Evolutionary conservation across 148 eudicot genomes (phyloP).

Genomic region (Chenopodium album): DNA sequence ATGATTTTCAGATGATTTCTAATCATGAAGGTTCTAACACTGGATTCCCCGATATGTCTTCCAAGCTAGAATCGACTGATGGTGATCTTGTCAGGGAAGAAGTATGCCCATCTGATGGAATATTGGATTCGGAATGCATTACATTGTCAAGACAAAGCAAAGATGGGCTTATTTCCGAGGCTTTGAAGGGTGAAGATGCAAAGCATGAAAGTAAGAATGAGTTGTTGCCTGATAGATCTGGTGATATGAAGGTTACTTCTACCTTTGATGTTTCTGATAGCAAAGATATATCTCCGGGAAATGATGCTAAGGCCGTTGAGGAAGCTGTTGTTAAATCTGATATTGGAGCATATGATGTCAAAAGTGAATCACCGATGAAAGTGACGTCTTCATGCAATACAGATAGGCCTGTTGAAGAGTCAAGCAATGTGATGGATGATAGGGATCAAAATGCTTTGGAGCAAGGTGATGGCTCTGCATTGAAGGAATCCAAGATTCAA

Average conservation of each 20-base stretch:
- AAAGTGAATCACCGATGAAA: conserved; percentile 20
- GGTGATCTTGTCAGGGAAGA: conserved; percentile 33
- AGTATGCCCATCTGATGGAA: conserved; percentile 26
- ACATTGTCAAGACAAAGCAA: conserved; percentile 23
- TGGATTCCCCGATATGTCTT: conserved; percentile 27
- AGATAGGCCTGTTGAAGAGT: conserved; percentile 25
- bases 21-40: conserved; percentile 28
- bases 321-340: conserved; percentile 29
- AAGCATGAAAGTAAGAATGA: conserved; percentile 27
- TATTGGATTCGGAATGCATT: conserved; percentile 18
- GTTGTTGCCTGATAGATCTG: conserved; percentile 30
- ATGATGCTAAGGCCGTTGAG: conserved; percentile 29
- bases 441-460: conserved; percentile 24
- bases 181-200: conserved; percentile 24
- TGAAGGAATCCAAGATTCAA: conserved; percentile 23
- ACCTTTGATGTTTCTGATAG: conserved; percentile 28
- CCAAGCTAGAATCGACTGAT: conserved; percentile 27
- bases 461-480: conserved; percentile 24
- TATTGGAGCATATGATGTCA: conserved; percentile 22
- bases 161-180: conserved; percentile 27
- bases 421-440: conserved; percentile 28
- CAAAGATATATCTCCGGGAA: conserved; percentile 21
- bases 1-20: conserved; percentile 22
- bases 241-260: conserved; percentile 30
- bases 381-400: conserved; percentile 19